A percentile compares a stretch with the other conserved stretches of the same genome.
Conservation (phyloP, 257 asterid genomes). For the Fraxinus anomala region DNA sequence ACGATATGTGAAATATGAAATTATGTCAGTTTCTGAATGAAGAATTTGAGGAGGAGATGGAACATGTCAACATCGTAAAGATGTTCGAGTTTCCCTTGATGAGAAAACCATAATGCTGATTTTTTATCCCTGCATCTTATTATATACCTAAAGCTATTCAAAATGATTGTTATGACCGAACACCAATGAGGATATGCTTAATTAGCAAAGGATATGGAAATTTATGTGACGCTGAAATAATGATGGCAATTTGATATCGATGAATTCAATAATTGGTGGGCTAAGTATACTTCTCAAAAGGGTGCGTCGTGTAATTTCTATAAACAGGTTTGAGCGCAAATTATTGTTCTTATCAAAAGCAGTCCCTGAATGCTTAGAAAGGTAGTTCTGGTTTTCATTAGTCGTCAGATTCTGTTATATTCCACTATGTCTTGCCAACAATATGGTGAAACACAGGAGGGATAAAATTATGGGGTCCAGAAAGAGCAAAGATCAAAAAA, state of each 20-base stretch:
- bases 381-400: background rate
- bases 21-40: background rate
- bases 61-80: background rate
- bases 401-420: background rate
- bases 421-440: background rate
- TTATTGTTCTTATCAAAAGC: background rate
- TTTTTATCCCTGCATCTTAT: background rate
- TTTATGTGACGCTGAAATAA: no score
- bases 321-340: background rate
- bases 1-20: background rate
- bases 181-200: background rate
- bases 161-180: background rate
- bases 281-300: background rate
- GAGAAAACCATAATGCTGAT: background rate
- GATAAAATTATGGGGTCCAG: background rate
- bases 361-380: background rate
- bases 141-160: background rate
- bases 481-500: background rate
- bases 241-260: background rate
- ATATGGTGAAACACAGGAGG: background rate
- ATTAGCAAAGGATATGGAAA: background rate
- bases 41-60: constrained; percentile 4
- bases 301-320: background rate
- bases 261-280: background rate
- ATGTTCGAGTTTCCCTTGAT: background rate